Conservation (phyloP, 352 stramenopile genomes). For the Phytophthora kernoviae region DNA sequence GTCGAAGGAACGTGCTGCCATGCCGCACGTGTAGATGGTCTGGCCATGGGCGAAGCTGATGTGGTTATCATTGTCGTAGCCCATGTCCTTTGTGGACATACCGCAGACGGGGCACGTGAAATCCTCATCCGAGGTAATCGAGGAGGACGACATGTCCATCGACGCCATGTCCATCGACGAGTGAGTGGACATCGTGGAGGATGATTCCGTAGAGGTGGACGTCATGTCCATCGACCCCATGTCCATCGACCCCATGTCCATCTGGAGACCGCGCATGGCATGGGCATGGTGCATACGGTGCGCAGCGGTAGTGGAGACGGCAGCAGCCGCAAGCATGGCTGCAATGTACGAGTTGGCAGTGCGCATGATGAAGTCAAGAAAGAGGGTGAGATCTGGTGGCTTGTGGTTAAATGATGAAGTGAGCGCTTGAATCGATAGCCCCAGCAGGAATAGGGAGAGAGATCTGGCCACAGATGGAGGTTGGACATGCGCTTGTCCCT, state of each 20-base stretch:
- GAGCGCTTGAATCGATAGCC: no score
- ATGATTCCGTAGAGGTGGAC: constrained; percentile 6
- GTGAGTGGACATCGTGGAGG: constrained; percentile 4
- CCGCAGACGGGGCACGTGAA: constrained; percentile 76
- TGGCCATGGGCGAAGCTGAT: constrained; percentile 66
- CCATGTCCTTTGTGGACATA: constrained; percentile 61
- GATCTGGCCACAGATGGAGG: constrained; percentile 10
- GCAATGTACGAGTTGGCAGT: constrained; percentile 16
- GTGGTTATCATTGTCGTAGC: constrained; percentile 70
- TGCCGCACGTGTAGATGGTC: constrained; percentile 77
- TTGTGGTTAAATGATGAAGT: constrained; percentile 29
- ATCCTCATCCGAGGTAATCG: constrained; percentile 18
- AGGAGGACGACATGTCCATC: constrained; percentile 19
- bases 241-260: constrained; percentile 27
- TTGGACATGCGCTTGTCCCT: constrained; percentile 12
- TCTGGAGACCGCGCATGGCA: constrained; percentile 28
- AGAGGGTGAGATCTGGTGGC: constrained; percentile 6
- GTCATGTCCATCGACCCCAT: constrained; percentile 29
- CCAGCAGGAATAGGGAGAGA: constrained; percentile 9
- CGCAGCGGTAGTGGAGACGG: constrained; percentile 12
- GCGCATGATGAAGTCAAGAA: constrained; percentile 11
- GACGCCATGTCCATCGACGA: constrained; percentile 7
- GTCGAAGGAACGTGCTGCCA: constrained; percentile 57
- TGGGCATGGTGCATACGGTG: constrained; percentile 31
- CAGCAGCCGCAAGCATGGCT: constrained; percentile 8